Percentiles rank a stretch among this genome's conserved stretches.
Evolutionary conservation across 257 asterid genomes (phyloP).

Genomic region (Solanum tacnaense): DNA sequence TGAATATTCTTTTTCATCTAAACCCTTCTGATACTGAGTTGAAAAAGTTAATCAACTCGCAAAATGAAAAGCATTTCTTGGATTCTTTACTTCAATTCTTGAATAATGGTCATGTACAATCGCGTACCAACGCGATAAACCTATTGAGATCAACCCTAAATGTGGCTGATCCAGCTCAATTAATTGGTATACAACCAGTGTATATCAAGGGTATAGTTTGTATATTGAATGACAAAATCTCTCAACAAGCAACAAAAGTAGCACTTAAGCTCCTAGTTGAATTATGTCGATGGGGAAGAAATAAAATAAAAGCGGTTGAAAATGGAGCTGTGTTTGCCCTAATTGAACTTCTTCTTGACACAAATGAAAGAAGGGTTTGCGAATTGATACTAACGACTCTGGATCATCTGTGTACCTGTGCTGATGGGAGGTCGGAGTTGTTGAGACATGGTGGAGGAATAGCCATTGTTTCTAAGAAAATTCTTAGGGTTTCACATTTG

Average conservation of each 20-base stretch:
- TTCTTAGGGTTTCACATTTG: slow-evolving; percentile 58
- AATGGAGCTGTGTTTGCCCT: slow-evolving; percentile 32
- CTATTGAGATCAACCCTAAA: slow-evolving; percentile 22
- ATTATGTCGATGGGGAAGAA: slow-evolving; percentile 59
- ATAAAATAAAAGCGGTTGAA: slow-evolving; percentile 44
- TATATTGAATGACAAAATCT: slow-evolving; percentile 24
- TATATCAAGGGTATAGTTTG: slow-evolving; percentile 14
- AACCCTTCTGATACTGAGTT: slow-evolving; percentile 28
- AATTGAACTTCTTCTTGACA: slow-evolving; percentile 42
- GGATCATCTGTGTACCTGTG: slow-evolving; percentile 65
- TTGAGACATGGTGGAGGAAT: slow-evolving; percentile 59
- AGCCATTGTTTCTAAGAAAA: slow-evolving; percentile 64
- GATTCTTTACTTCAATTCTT: slow-evolving; percentile 21
- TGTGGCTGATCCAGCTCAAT: slow-evolving; percentile 34
- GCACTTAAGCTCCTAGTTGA: slow-evolving; percentile 46
- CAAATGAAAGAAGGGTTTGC: slow-evolving; percentile 24
- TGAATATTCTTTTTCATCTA: slow-evolving; percentile 32
- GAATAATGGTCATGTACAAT: slow-evolving; percentile 15
- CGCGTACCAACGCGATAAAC: slow-evolving; percentile 17
- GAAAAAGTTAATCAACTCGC: slow-evolving; percentile 8
- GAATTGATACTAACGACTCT: slow-evolving; percentile 36
- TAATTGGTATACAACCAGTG: slow-evolving; percentile 17
- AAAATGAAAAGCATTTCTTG: not conserved
- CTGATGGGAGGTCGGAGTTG: slow-evolving; percentile 72
- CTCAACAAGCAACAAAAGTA: slow-evolving; percentile 28